Evolutionary conservation across 106 monocot genomes (phyloP).

Genomic region (Dendrobium nobile): DNA sequence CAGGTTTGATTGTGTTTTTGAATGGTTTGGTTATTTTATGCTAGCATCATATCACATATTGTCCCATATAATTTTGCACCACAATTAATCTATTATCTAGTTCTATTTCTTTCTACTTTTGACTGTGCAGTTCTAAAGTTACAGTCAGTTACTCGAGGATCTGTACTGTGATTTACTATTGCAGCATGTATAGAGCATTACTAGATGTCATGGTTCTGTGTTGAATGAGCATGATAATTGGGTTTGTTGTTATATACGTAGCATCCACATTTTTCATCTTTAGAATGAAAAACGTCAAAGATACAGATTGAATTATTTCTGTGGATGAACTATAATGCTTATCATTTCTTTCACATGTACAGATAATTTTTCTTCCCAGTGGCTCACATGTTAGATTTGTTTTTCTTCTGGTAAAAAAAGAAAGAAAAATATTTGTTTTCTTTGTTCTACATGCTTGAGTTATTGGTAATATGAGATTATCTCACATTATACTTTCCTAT

Average conservation of each 20-base stretch:
- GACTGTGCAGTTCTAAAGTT: not conserved
- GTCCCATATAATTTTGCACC: not conserved
- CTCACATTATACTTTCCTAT: not conserved
- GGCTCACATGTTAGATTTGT: not conserved
- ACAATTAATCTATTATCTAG: not conserved
- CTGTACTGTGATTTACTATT: not conserved
- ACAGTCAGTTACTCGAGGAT: not conserved
- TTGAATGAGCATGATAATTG: not conserved
- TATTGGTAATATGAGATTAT: not conserved
- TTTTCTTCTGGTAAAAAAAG: not conserved
- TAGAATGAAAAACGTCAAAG: not conserved
- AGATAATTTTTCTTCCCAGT: not conserved
- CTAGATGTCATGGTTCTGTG: not conserved
- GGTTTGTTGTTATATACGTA: not conserved
- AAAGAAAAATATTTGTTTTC: too few relatives aligned
- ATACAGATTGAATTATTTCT: not conserved
- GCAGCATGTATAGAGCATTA: not conserved
- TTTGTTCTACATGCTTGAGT: not conserved
- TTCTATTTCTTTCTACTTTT: not conserved
- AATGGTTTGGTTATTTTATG: not conserved
- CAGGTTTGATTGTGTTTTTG: constrained; percentile 32
- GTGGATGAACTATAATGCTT: not conserved
- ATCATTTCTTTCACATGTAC: not conserved
- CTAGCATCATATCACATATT: not conserved
- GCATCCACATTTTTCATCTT: not conserved